Evolutionary conservation across 2,329 filamentous ascomycete species (phyloP).

Genomic region (Furcasterigmium furcatum): DNA sequence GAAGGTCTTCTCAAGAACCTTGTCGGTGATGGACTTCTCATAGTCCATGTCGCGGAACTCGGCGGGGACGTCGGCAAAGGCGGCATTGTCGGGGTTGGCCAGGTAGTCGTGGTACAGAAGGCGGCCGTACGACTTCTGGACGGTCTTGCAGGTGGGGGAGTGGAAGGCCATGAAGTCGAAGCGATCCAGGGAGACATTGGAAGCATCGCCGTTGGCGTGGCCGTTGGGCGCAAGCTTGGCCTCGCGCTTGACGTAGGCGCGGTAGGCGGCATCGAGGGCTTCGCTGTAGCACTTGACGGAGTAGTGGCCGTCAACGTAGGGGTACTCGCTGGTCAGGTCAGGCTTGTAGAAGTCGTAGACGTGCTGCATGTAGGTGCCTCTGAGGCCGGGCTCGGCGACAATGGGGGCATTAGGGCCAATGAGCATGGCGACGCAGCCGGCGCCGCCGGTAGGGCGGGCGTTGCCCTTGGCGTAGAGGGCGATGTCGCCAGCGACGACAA

Average conservation of each 20-base stretch:
- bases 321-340: conserved; percentile 83
- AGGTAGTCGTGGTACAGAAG: conserved; percentile 86
- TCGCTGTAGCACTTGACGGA: conserved; percentile 79
- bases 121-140: conserved; percentile 80
- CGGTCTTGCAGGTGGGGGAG: conserved; percentile 82
- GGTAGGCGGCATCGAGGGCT: conserved; percentile 78
- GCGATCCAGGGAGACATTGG: conserved; percentile 68
- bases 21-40: conserved; percentile 75
- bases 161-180: conserved; percentile 86
- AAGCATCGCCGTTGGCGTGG: conserved; percentile 43
- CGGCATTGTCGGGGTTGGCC: conserved; percentile 60
- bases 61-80: conserved; percentile 71
- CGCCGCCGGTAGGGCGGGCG: conserved; percentile 77
- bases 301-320: conserved; percentile 80
- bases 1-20: conserved; percentile 82
- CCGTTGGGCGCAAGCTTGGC: conserved; percentile 51
- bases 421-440: conserved; percentile 74
- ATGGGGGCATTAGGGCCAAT: conserved; percentile 76
- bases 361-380: conserved; percentile 78
- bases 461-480: conserved; percentile 82
- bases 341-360: conserved; percentile 92
- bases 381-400: conserved; percentile 73
- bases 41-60: conserved; percentile 79
- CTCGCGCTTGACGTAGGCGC: conserved; percentile 75
- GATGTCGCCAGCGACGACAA: conserved; percentile 80